These are phyloP conservation scores for Warburgia ugandensis DNA, from an alignment of 164 flowering plant species.

Conservation along the genomic window DNA sequence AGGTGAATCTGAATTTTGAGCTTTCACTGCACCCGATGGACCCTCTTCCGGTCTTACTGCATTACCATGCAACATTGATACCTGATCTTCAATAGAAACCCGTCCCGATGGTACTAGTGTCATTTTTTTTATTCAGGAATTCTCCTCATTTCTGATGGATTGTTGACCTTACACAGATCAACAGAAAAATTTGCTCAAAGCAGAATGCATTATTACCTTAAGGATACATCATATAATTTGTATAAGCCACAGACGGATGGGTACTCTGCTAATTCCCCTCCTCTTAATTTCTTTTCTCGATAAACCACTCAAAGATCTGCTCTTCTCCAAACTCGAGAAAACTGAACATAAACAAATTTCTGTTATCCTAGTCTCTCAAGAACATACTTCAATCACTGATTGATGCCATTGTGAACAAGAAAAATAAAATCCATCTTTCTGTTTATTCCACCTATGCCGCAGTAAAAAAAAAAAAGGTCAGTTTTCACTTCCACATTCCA, in stretches of 20 bases:
- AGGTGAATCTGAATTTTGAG: slow-evolving; percentile 23
- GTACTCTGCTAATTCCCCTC: not conserved
- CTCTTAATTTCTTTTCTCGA: not conserved
- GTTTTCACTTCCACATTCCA: too few species aligned
- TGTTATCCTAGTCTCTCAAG: not conserved
- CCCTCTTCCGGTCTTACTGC: slow-evolving; percentile 14
- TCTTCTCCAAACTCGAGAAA: not conserved
- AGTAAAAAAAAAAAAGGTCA: too few species aligned
- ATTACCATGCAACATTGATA: slow-evolving; percentile 13
- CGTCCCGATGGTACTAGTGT: slow-evolving; percentile 25
- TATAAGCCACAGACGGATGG: too few species aligned
- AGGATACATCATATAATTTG: not conserved
- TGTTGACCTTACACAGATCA: slow-evolving; percentile 25
- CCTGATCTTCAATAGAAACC: slow-evolving; percentile 15
- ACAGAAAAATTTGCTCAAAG: not conserved
- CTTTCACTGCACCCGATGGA: slow-evolving; percentile 17
- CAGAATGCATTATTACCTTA: not conserved
- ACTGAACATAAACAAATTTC: not conserved
- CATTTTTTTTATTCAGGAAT: slow-evolving; percentile 30
- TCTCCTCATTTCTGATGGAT: slow-evolving; percentile 41
- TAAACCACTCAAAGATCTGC: not conserved
- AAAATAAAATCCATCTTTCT: too few species aligned
- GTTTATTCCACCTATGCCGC: too few species aligned
- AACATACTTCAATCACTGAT: too few species aligned
- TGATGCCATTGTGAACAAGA: too few species aligned